Conservation (phyloP, 2,329 filamentous ascomycete species). For the Trichoderma sp. region DNA sequence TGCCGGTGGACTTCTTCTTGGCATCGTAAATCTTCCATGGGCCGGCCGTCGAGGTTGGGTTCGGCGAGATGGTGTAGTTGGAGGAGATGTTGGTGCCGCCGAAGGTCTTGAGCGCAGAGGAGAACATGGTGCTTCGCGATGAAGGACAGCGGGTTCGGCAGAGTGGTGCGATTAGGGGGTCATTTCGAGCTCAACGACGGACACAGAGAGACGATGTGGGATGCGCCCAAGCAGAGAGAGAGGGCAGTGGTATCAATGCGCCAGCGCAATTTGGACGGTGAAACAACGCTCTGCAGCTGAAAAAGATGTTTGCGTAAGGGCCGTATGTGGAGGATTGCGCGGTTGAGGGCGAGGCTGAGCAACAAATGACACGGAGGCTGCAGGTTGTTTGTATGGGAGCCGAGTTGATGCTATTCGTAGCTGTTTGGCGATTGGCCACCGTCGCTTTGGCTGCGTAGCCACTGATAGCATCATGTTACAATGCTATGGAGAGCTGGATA, state of each 20-base stretch:
- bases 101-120: slow-evolving; percentile 90
- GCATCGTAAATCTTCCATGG: slow-evolving; percentile 98
- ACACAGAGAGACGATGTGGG: background rate
- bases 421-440: slow-evolving; percentile 17
- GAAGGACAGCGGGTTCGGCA: slow-evolving; percentile 17
- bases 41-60: slow-evolving; percentile 77
- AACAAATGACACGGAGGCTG: slow-evolving; percentile 10
- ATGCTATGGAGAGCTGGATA: slow-evolving; percentile 5
- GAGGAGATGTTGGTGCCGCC: slow-evolving; percentile 84
- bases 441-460: background rate
- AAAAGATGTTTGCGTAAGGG: background rate
- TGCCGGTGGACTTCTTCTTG: slow-evolving; percentile 93
- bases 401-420: slow-evolving; percentile 22
- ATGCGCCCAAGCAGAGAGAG: slow-evolving; percentile 12
- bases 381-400: slow-evolving; percentile 1
- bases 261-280: background rate
- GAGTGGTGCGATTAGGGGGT: slow-evolving; percentile 31
- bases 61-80: slow-evolving; percentile 82
- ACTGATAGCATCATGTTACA: slow-evolving; percentile 19
- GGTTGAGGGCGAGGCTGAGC: slow-evolving; percentile 18
- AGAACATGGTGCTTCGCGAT: slow-evolving; percentile 68
- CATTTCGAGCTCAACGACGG: slow-evolving; percentile 33
- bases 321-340: background rate
- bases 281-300: background rate
- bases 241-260: slow-evolving; percentile 8